phyloP scores from a whole-genome alignment of 2,329 filamentous ascomycete genomes.

The Ceratocystis huliohia region DNA sequence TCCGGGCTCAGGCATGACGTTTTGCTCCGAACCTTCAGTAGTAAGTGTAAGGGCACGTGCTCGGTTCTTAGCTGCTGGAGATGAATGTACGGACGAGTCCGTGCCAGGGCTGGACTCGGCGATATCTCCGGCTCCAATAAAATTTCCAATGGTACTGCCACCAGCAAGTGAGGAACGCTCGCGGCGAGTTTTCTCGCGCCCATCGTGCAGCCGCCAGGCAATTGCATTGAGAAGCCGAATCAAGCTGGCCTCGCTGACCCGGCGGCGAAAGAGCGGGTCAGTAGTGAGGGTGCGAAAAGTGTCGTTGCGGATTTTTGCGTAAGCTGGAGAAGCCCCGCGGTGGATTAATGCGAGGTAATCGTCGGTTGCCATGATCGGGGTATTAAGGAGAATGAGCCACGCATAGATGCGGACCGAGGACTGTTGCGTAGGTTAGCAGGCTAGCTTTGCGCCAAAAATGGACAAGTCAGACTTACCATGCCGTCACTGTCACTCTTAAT shows the following conservation, averaged over 20 bases:
- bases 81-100: slow-evolving; percentile 20
- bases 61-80: slow-evolving; percentile 34
- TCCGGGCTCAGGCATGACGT: slow-evolving; percentile 50
- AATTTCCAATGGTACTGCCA: slow-evolving; percentile 22
- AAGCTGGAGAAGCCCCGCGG: slow-evolving; percentile 83
- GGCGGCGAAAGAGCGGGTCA: slow-evolving; percentile 88
- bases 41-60: slow-evolving; percentile 48
- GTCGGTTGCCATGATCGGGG: slow-evolving; percentile 72
- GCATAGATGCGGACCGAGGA: slow-evolving; percentile 88
- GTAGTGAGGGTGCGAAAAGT: slow-evolving; percentile 94
- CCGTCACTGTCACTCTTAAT: slow-evolving; percentile 67
- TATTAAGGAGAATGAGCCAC: slow-evolving; percentile 87
- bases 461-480: slow-evolving; percentile 47
- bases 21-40: slow-evolving; percentile 49
- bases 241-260: slow-evolving; percentile 88
- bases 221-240: slow-evolving; percentile 91
- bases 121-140: slow-evolving; percentile 26
- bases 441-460: not conserved
- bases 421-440: slow-evolving; percentile 33
- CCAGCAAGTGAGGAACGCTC: slow-evolving; percentile 24
- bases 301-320: slow-evolving; percentile 96
- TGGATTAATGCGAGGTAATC: slow-evolving; percentile 82
- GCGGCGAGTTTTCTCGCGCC: slow-evolving; percentile 40
- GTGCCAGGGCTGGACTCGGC: not conserved
- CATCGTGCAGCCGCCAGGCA: slow-evolving; percentile 84